Evolutionary conservation across 2,329 filamentous ascomycete genomes (phyloP), one percentile per base, ranked within the genome.

Genomic region (Fusarium sp.): DNA sequence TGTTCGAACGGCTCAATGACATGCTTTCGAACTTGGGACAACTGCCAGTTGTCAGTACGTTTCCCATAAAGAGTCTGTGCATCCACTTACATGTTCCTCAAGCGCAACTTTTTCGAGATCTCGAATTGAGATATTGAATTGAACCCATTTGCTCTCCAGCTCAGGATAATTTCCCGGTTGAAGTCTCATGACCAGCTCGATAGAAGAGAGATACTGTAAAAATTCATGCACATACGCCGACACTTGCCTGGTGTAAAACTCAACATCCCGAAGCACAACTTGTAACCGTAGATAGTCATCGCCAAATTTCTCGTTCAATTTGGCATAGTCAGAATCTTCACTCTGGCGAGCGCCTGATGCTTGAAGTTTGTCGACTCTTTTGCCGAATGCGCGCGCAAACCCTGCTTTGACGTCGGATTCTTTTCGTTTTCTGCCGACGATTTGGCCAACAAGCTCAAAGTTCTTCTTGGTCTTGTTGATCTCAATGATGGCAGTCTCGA

Each of bases 381-480:
- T 93, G 66, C 93, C 94, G 80, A 98, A 97, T 2, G 94, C 94
- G 75, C 97, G 95, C 20, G 93, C 92, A 52, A 98, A 85, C 24
- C 92, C 92, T n/a, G 90, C 88, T 63, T 92, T 90, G 66, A 96
- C 91, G 78, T 97, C 94, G 0, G 93, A 95, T 71, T 97, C 93
- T 76, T 97, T 97, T 69, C 92, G 90, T 78, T 95, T 95, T 58
- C 93, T 87, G 59, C 91, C 86, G 31, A 98, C 93, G 58, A 97
- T 95, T 79, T 97, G 92, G 6, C 94, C 94, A 24, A 98, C 93
- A 46, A 97, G 88, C 79, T 98, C 94, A 62, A 95, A 94, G 54
- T 97, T 95, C 81, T 95, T 97, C 83, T 98, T 98, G 56, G 94
- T 91, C 77, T 97, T 94, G 81, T 99, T 97, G 79, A 98, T 98